Percentiles rank a stretch among this genome's conserved stretches.
phyloP scores from a whole-genome alignment of 192 early-diverging fungal species.

The Endogone sp. region DNA sequence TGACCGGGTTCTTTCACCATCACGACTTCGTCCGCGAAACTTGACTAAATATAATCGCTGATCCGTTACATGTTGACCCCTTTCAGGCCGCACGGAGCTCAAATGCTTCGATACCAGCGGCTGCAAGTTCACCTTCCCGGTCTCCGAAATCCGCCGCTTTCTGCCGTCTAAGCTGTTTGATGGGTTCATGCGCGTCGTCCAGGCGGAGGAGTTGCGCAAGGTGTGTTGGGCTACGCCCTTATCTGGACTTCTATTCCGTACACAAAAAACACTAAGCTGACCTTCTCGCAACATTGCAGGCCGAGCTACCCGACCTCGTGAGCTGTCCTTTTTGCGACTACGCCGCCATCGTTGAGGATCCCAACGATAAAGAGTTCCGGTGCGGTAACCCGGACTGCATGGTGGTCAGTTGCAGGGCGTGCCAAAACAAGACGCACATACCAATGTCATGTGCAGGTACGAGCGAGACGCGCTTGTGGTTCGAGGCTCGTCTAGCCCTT shows the following conservation, averaged over 20 bases:
- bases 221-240: constrained; percentile 18
- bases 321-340: constrained; percentile 44
- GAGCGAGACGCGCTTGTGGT: neutral
- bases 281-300: constrained; percentile 13
- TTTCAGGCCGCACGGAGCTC: constrained; percentile 32
- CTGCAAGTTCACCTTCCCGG: constrained; percentile 36
- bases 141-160: constrained; percentile 36
- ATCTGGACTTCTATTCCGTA: neutral
- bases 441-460: constrained; percentile 50
- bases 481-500: neutral
- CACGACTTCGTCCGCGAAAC: too few species aligned
- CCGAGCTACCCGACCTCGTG: constrained; percentile 32
- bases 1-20: too few species aligned
- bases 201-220: constrained; percentile 41
- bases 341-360: constrained; percentile 32
- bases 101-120: constrained; percentile 41
- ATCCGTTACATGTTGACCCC: too few species aligned
- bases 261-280: neutral
- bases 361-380: constrained; percentile 46
- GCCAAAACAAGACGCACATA: constrained; percentile 44
- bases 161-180: constrained; percentile 28
- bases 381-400: constrained; percentile 39
- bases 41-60: too few species aligned
- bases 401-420: constrained; percentile 44
- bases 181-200: constrained; percentile 34